Base-by-base conservation (phyloP, 768 basidiomycete genomes). In the Agaricus subrufescens region DNA sequence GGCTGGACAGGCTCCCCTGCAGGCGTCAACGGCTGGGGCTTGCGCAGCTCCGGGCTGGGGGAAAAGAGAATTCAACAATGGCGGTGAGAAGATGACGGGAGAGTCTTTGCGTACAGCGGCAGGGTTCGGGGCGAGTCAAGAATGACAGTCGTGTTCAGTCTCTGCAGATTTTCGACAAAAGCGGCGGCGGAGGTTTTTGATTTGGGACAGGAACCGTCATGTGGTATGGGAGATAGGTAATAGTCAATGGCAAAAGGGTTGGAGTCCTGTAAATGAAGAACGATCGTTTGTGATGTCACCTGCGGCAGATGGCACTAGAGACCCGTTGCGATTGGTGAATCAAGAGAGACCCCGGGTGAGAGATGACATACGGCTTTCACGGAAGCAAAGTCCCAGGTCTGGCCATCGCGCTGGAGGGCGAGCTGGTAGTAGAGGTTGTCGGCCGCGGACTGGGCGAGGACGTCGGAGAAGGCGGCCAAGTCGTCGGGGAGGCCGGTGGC, bases 161-260 rank as follows among this genome's bases (percentile, higher is more conserved):
- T 42, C 40, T 37, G 58, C 12, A 65, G 23, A 56, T 64, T 65
- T 46, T 58, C 58, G 42, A 65, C 66, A 47, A 72, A 69, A 39
- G 58, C 42, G 23, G 61, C 65, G 38, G 63, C 60, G 54, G 65
- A 71, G 52, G 63, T 30, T 9, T 12, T 11, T 31, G 34, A 60
- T 50, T 66, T 64, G 5, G 81, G 82, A 65, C 91, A 93, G 39
- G 81, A 69, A 56, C 87, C 89, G 63, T 87, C 78, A 64, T 79
- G 82, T n/a, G 86, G 81, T 43, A 83, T 73, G 31, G 89, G 83
- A 37, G 77, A 77, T 25, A 91, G 73, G 62, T 87, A 89, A 66
- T 91, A 87, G 65, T 90, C 85, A 52, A 91, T 63, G 45, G 85
- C 80, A 65, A 81, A 83, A n/a, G 86, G 84, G 52, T 67, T 66